These are phyloP conservation scores for Ophiostoma montium DNA, from an alignment of 2,329 filamentous ascomycete species.

Conservation along the genomic window DNA sequence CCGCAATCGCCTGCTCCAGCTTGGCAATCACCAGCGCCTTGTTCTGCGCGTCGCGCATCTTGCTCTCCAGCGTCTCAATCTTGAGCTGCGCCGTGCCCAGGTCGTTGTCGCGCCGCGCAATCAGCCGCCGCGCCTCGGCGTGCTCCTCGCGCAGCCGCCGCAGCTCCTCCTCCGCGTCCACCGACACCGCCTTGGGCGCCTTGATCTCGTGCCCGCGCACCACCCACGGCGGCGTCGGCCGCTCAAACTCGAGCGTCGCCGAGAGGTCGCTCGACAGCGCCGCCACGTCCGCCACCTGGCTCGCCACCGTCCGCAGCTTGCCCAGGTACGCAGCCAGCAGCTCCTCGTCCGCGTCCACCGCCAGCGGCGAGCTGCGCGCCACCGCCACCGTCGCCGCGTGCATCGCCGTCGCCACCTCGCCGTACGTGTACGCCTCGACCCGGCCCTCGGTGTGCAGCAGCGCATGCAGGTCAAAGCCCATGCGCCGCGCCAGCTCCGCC, in stretches of 20 bases:
- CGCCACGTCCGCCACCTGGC: conserved; percentile 55
- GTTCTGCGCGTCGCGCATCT: conserved; percentile 70
- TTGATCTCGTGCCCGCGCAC: conserved; percentile 69
- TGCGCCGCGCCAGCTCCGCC: conserved; percentile 48
- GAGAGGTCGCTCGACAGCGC: conserved; percentile 56
- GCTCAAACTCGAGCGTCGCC: conserved; percentile 67
- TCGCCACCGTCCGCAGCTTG: conserved; percentile 50
- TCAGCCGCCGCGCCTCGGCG: conserved; percentile 57
- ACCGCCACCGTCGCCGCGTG: conserved; percentile 31
- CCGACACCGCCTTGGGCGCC: conserved; percentile 63
- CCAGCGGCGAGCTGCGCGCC: conserved; percentile 7
- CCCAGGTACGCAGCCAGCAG: conserved; percentile 54
- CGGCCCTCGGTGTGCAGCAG: conserved; percentile 61
- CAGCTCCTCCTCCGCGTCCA: conserved; percentile 77
- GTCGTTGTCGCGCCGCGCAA: conserved; percentile 63
- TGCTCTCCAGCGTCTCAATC: conserved; percentile 80
- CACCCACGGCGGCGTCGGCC: conserved; percentile 64
- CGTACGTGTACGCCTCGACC: conserved; percentile 49
- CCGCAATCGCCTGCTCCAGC: conserved; percentile 45
- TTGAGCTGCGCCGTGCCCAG: conserved; percentile 81
- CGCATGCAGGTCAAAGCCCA: conserved; percentile 51
- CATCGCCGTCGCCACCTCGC: conserved; percentile 52
- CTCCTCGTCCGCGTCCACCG: conserved; percentile 40
- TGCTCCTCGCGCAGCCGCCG: conserved; percentile 67
- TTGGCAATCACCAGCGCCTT: conserved; percentile 57